Base-by-base conservation (phyloP, 2,329 filamentous ascomycete genomes). In the Curvularia lunata region DNA sequence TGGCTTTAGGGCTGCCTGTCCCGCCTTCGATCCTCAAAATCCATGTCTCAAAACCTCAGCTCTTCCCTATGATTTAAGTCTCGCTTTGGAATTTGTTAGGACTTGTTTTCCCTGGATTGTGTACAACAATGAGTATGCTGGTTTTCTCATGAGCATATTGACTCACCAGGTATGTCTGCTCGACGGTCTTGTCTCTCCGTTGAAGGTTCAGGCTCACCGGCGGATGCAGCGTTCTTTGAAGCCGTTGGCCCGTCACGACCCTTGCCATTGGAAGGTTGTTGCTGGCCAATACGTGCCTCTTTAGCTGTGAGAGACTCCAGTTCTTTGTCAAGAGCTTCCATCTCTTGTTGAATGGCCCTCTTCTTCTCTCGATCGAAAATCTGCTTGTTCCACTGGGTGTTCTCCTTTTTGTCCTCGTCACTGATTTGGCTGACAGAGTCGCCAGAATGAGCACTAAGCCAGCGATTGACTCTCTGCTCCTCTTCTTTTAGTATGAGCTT, bases 301-400 rank as follows among this genome's bases (percentile, higher is more conserved):
- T 69, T 60, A 6, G 47, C 54, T 19, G 58, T 42, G 8, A 69
- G 57, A 21, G 19, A 21, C 13, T 65, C 42, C 52, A 67, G 37
- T 42, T 67, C 59, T 40, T 51, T 53, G n/a, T 64, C 53, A 12
- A 70, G 53, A n/a, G 48, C 53, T 5, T 59, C 56, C 12, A 68
- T 60, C 47, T 68, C 61, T n/a, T 58, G 52, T 47, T 58, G 65
- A 21, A 68, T 43, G 13, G 48, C 56, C 25, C 37, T 56, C 30
- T 47, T 49, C 37, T 63, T 56, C 18, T 59, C 58, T 13, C 51
- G 54, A 21, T 49, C 23, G 2, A 18, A 16, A 5, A 21, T 27
- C 23, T 21, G 48, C 32, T 25, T 52, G 41, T 46, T 30, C 40
- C 48, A 47, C 21, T 47, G 42, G 1, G 37, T n/a, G n/a, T 28